These are phyloP conservation scores for Tetracladium marchalianum DNA, from an alignment of 495 filamentous ascomycete genomes.

Conservation along the genomic window DNA sequence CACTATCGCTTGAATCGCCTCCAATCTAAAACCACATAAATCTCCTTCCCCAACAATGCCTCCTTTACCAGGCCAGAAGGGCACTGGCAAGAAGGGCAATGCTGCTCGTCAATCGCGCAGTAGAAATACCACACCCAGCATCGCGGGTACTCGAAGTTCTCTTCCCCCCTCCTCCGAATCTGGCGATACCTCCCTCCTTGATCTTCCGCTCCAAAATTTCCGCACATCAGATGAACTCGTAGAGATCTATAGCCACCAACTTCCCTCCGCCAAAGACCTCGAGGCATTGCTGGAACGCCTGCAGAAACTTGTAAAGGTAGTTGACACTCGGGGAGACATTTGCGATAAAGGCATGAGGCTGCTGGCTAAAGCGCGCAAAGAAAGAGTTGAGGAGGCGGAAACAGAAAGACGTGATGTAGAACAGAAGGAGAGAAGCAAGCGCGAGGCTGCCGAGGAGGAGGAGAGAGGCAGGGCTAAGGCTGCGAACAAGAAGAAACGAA, in stretches of 20 bases:
- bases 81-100: slow-evolving; percentile 63
- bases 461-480: slow-evolving; percentile 28
- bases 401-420: slow-evolving; percentile 29
- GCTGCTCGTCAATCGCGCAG: slow-evolving; percentile 67
- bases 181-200: slow-evolving; percentile 55
- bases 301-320: slow-evolving; percentile 51
- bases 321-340: slow-evolving; percentile 48
- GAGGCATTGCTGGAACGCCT: slow-evolving; percentile 59
- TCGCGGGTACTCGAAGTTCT: slow-evolving; percentile 38
- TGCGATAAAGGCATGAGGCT: slow-evolving; percentile 69
- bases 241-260: slow-evolving; percentile 52
- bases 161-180: slow-evolving; percentile 41
- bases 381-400: slow-evolving; percentile 37
- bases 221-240: slow-evolving; percentile 57
- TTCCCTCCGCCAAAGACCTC: slow-evolving; percentile 66
- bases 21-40: not conserved
- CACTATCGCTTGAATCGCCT: not conserved
- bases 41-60: slow-evolving; percentile 28
- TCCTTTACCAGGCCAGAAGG: slow-evolving; percentile 50
- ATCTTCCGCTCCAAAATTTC: slow-evolving; percentile 43
- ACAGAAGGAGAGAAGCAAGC: slow-evolving; percentile 30
- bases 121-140: slow-evolving; percentile 76
- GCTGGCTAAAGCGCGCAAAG: slow-evolving; percentile 52
- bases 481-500: slow-evolving; percentile 46
- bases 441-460: slow-evolving; percentile 33